phyloP scores from a whole-genome alignment of 371 early-diverging fungal species.

The Mucor velutinosus region DNA sequence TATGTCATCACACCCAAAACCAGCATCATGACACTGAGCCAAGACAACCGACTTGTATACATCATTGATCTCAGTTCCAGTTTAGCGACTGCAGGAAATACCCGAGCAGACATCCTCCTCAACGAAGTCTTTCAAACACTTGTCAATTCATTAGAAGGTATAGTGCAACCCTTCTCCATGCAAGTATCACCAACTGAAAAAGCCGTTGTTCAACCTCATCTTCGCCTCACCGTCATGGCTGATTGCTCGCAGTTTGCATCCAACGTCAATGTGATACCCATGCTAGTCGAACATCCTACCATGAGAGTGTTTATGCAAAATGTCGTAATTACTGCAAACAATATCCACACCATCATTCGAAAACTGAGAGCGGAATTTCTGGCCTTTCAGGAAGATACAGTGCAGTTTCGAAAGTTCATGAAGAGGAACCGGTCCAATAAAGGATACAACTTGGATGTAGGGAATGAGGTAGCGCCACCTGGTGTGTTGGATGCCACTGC shows the following conservation, averaged over 20 bases:
- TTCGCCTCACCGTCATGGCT: constrained; percentile 77
- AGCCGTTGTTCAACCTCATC: constrained; percentile 40
- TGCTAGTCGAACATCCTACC: constrained; percentile 62
- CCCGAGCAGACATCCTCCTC: constrained; percentile 54
- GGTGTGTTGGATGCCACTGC: constrained; percentile 35
- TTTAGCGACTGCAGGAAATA: constrained; percentile 70
- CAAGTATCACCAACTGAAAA: constrained; percentile 36
- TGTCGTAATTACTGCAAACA: constrained; percentile 53
- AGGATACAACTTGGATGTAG: constrained; percentile 60
- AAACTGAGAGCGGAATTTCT: constrained; percentile 57
- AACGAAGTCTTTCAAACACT: constrained; percentile 63
- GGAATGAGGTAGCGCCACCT: constrained; percentile 29
- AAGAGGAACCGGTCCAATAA: constrained; percentile 37
- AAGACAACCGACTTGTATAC: constrained; percentile 70
- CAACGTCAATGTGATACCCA: constrained; percentile 60
- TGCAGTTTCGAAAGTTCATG: constrained; percentile 55
- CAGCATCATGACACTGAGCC: constrained; percentile 59
- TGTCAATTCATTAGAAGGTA: constrained; percentile 41
- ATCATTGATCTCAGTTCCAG: constrained; percentile 77
- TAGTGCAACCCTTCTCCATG: constrained; percentile 52
- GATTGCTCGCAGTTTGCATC: constrained; percentile 74
- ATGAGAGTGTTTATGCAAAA: constrained; percentile 75
- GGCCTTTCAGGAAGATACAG: constrained; percentile 65
- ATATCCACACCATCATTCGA: constrained; percentile 55
- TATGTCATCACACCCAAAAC: constrained; percentile 69